A percentile compares a stretch with the other conserved stretches of the same genome.
These are phyloP conservation scores for Aureobasidium sp. DNA, from an alignment of 2,329 filamentous ascomycete genomes.

Conservation along the genomic window DNA sequence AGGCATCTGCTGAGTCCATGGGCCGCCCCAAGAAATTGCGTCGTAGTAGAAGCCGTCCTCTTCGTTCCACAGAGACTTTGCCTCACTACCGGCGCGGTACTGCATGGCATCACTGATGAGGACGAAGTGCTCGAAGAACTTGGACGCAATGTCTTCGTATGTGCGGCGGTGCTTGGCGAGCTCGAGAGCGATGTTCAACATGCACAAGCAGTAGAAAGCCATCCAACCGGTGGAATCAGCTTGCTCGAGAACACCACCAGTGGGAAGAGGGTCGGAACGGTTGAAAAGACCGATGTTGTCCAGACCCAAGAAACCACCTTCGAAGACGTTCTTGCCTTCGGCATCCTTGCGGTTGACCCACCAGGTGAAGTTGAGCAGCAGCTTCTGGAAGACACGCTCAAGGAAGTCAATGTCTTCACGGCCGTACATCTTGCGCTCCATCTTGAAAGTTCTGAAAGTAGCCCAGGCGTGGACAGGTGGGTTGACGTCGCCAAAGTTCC, in stretches of 20 bases:
- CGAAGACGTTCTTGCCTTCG: constrained; percentile 94
- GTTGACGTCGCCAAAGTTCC: constrained; percentile 97
- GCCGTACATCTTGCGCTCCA: constrained; percentile 94
- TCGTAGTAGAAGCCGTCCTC: constrained; percentile 98
- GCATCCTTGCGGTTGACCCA: constrained; percentile 96
- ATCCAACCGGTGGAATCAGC: constrained; percentile 98
- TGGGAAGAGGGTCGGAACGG: constrained; percentile 86
- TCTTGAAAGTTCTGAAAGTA: constrained; percentile 93
- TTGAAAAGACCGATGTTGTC: constrained; percentile 99
- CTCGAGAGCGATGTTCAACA: constrained; percentile 94
- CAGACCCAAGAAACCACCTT: constrained; percentile 87
- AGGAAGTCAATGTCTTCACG: constrained; percentile 91
- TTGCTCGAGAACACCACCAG: constrained; percentile 87
- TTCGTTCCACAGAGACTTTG: constrained; percentile 90
- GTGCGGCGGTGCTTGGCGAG: constrained; percentile 89
- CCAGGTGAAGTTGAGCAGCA: constrained; percentile 96
- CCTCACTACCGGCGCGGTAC: constrained; percentile 56
- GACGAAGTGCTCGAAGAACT: constrained; percentile 98
- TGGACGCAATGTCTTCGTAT: constrained; percentile 94
- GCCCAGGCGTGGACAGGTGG: constrained; percentile 95
- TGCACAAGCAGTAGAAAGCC: constrained; percentile 93
- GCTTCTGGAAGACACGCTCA: constrained; percentile 91
- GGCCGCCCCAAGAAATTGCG: constrained; percentile 91
- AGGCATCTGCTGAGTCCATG: constrained; percentile 85
- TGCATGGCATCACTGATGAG: constrained; percentile 96